Base-by-base conservation (phyloP, 2,329 filamentous ascomycete genomes). In the Aspergillus transmontanensis region DNA sequence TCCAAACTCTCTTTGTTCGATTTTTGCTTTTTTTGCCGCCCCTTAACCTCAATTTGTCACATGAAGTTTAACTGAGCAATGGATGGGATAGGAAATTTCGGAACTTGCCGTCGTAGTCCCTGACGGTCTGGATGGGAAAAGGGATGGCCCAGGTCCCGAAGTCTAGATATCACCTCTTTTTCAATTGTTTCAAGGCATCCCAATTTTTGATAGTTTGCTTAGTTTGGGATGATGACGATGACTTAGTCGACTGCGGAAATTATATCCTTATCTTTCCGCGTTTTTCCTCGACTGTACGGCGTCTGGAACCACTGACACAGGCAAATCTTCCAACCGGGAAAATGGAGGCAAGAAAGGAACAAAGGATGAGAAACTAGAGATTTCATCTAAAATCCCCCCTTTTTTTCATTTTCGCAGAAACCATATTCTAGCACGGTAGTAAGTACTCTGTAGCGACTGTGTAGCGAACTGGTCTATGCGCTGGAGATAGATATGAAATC, bases 41-140 rank as follows among this genome's bases (percentile, higher is more conserved):
- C 32, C 23, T 39, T 39, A 39, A 32, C 30, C 30, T 32, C 23
- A 16, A 23, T 54, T 55, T 36, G 32, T 55, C 51, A 36, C 32
- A 26, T 14, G 32, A 55, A 36, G 51, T 9, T 55, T 39, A 55
- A 23, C 14, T 26, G 19, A 4, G 32, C 19, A n/a, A 21, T 36
- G 32, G 30, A 54, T 32, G 3, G 19, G 9, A 54, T 54, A 36
- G 51, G 51, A 55, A 55, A 55, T 55, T 39, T 55, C 51, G 51
- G 51, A 55, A 55, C 51, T 55, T 55, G 32, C 51, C 51, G 51
- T 39, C 51, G 51, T 10, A 7, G 51, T 34, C 19, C 28, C 32
- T 54, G 50, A 23, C n/a, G 30, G n/a, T 39, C 14, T n/a, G 12
- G 11, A 53, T n/a, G n/a, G 26, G 39, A 55, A 55, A 55, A 12